Evolutionary conservation across 129 eudicot species (phyloP).

Genomic region (Saposhnikovia divaricata): DNA sequence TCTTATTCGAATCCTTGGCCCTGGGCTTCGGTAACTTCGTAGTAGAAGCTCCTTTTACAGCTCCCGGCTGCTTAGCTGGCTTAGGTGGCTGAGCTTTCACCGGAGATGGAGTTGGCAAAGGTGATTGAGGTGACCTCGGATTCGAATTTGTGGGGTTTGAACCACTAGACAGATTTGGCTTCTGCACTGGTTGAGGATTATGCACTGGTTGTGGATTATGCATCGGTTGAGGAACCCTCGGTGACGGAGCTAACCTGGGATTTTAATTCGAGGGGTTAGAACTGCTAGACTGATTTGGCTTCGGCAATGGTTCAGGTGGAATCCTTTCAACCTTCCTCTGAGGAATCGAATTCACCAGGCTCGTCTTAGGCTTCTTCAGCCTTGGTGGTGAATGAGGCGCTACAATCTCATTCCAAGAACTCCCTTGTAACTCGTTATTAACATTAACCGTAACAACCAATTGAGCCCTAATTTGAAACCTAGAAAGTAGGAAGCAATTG

Average conservation of each 20-base stretch:
- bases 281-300: not conserved
- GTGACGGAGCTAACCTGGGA: not conserved
- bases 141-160: slow-evolving; percentile 28
- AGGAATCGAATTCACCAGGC: slow-evolving; percentile 10
- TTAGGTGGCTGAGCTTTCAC: slow-evolving; percentile 37
- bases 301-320: not conserved
- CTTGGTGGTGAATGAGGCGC: slow-evolving; percentile 28
- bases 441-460: no score
- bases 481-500: no score
- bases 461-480: no score
- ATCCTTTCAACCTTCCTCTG: slow-evolving; percentile 14
- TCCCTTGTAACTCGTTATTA: slow-evolving; percentile 50
- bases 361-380: slow-evolving; percentile 25
- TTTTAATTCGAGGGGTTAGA: not conserved
- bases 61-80: slow-evolving; percentile 16
- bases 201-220: not conserved
- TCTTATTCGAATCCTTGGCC: slow-evolving; percentile 72
- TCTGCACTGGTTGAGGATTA: not conserved
- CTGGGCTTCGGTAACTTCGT: slow-evolving; percentile 74
- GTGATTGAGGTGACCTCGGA: slow-evolving; percentile 29
- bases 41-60: slow-evolving; percentile 12
- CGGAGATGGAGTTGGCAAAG: slow-evolving; percentile 52
- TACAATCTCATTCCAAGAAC: slow-evolving; percentile 64
- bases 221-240: no score
- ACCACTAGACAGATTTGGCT: slow-evolving; percentile 35